These are phyloP conservation scores for Xylaria castorea DNA, from an alignment of 495 filamentous ascomycete species.

Conservation along the genomic window DNA sequence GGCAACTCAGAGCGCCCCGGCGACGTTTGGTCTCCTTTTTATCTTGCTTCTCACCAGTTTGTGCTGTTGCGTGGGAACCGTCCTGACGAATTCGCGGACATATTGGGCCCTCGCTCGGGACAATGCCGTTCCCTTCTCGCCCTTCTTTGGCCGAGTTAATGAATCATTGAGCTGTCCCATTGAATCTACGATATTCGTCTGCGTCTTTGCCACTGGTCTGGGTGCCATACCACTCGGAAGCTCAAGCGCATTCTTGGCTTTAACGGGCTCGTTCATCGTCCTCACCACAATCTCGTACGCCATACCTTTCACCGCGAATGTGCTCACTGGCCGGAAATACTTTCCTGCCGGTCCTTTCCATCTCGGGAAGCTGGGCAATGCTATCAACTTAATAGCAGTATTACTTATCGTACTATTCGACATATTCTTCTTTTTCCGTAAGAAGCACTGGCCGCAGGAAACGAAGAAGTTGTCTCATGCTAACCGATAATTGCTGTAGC, in stretches of 20 bases:
- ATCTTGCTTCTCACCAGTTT: slow-evolving; percentile 70
- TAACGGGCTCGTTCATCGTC: slow-evolving; percentile 78
- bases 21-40: slow-evolving; percentile 70
- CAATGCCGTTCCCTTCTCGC: slow-evolving; percentile 63
- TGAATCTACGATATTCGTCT: slow-evolving; percentile 70
- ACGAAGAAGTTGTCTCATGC: background rate
- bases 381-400: slow-evolving; percentile 65
- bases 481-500: slow-evolving; percentile 47
- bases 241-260: slow-evolving; percentile 75
- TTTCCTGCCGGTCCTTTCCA: slow-evolving; percentile 74
- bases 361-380: slow-evolving; percentile 66
- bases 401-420: slow-evolving; percentile 73
- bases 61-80: slow-evolving; percentile 68
- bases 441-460: slow-evolving; percentile 19
- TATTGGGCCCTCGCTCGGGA: slow-evolving; percentile 85
- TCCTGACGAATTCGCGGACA: slow-evolving; percentile 81
- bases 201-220: slow-evolving; percentile 66
- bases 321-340: slow-evolving; percentile 67
- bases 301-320: slow-evolving; percentile 75
- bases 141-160: slow-evolving; percentile 56
- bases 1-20: slow-evolving; percentile 67
- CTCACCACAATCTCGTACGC: slow-evolving; percentile 76
- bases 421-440: slow-evolving; percentile 74
- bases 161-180: slow-evolving; percentile 67
- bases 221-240: slow-evolving; percentile 78